Percentiles rank a stretch among this genome's conserved stretches.
These are phyloP conservation scores for Ottelia alismoides DNA, from an alignment of 106 monocot species.

Conservation along the genomic window DNA sequence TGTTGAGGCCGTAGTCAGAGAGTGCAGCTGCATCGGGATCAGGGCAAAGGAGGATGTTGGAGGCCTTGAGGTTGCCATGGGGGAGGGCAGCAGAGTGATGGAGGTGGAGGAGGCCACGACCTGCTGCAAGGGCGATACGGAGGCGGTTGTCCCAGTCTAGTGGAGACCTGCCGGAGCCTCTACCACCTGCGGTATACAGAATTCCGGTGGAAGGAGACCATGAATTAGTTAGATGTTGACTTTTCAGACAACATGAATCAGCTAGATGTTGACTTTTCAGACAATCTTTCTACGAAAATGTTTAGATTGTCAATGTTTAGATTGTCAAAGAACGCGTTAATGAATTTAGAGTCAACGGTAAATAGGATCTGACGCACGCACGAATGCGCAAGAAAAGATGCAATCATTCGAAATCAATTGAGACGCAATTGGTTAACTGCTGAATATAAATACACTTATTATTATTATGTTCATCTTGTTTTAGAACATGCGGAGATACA, in stretches of 20 bases:
- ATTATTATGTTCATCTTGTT: too few relatives aligned
- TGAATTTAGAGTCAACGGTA: too few relatives aligned
- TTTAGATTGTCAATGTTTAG: not conserved
- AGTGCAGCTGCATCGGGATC: conserved; percentile 36
- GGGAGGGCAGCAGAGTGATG: conserved; percentile 27
- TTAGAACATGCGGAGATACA: too few relatives aligned
- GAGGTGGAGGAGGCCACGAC: conserved; percentile 59
- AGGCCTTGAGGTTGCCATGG: conserved; percentile 85
- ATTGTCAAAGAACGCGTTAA: too few relatives aligned
- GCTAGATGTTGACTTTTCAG: not conserved
- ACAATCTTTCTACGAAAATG: not conserved
- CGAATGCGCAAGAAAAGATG: too few relatives aligned
- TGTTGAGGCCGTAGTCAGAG: conserved; percentile 51
- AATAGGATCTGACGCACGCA: too few relatives aligned
- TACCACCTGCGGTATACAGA: conserved; percentile 31
- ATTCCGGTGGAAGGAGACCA: not conserved
- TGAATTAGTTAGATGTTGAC: not conserved
- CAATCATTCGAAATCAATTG: too few relatives aligned
- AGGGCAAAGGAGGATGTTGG: conserved; percentile 67
- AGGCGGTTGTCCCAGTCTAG: conserved; percentile 78
- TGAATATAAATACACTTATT: too few relatives aligned
- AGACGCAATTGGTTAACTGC: too few relatives aligned
- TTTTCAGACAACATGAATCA: not conserved
- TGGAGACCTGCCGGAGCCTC: conserved; percentile 55
- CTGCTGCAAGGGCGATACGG: conserved; percentile 46